These are phyloP conservation scores for Neospermospora avenae DNA, from an alignment of 2,329 filamentous ascomycete species.

Conservation along the genomic window DNA sequence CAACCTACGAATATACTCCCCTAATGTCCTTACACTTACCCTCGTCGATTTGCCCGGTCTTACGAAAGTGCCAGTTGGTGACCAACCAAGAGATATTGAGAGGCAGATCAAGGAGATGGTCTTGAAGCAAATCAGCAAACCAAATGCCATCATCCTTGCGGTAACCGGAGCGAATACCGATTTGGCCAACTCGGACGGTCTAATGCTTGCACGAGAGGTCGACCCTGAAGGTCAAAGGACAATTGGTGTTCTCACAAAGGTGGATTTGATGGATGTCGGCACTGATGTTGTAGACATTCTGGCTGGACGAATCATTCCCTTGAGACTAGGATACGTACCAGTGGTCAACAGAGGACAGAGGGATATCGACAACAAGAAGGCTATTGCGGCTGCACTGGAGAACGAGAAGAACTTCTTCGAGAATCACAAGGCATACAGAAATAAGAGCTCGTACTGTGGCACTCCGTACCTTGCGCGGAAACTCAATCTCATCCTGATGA, in stretches of 20 bases:
- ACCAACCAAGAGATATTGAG: conserved; percentile 96
- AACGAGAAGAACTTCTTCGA: conserved; percentile 97
- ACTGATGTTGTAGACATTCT: conserved; percentile 98
- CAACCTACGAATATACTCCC: conserved; percentile 97
- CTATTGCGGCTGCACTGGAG: conserved; percentile 85
- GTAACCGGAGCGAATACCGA: conserved; percentile 97
- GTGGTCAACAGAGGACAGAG: conserved; percentile 97
- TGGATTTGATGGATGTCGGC: conserved; percentile 97
- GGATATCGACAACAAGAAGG: conserved; percentile 98
- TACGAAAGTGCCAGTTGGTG: conserved; percentile 94
- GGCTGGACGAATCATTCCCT: conserved; percentile 92
- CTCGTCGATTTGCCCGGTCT: conserved; percentile 94
- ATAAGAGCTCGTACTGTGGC: conserved; percentile 98
- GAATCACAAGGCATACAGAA: conserved; percentile 96
- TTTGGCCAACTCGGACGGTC: conserved; percentile 95
- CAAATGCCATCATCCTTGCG: conserved; percentile 95
- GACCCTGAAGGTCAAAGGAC: conserved; percentile 97
- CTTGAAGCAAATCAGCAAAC: conserved; percentile 96
- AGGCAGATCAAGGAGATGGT: conserved; percentile 97
- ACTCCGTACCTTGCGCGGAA: conserved; percentile 96
- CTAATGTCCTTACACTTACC: conserved; percentile 94
- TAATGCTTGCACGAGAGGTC: conserved; percentile 94
- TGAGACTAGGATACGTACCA: conserved; percentile 91
- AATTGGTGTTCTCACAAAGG: conserved; percentile 97
- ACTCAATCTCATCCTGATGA: conserved; percentile 98